Evolutionary conservation across 2,329 filamentous ascomycete genomes (phyloP), one percentile per base, ranked within the genome.

Genomic region (Macrophomina pseudophaseolina): DNA sequence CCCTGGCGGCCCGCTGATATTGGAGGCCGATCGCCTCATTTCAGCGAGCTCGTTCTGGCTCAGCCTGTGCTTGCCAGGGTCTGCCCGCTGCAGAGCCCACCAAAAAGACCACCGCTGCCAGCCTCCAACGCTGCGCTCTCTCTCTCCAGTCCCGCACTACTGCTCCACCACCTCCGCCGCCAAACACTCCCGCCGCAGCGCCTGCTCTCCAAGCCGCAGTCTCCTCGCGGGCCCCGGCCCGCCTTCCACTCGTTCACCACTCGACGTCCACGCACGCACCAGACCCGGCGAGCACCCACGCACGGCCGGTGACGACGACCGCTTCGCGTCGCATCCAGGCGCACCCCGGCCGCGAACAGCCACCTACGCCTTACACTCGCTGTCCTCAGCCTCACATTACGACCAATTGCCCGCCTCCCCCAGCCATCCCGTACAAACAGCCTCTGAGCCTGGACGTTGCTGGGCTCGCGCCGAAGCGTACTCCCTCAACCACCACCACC

Each of bases 1-100:
- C 60, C 46, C 33, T 12, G 33, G 46, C 33, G 60, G 60, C 60
- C 60, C 48, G 33, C 9, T 32, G 60, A 64, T 64, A 64, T 64
- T 64, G 60, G 60, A 64, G 60, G 60, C 60, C 60, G 60, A 64
- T 64, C 60, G 60, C 58, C 49, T 64, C 60, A 64, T 64, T 64
- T 64, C 60, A 52, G 28, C 49, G 48, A 32, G 49, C 46, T 53
- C 60, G 60, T 53, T 52, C 49, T 64, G 60, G 60, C 46, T 40
- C 42, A 32, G 54, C 40, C 54, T 59, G 54, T 46, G 35, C 53
- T 46, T 33, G 28, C 40, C 40, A 59, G 56, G 56, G 56, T 59
- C 56, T 40, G 56, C 40, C 35, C 12, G 23, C 12, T 8, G 54
- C 32, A 14, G 44, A 49, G 42, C 30, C 30, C 33, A 42, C 42